Evolutionary conservation across 2,329 filamentous ascomycete species (phyloP).

Genomic region (Colletotrichum salicis): DNA sequence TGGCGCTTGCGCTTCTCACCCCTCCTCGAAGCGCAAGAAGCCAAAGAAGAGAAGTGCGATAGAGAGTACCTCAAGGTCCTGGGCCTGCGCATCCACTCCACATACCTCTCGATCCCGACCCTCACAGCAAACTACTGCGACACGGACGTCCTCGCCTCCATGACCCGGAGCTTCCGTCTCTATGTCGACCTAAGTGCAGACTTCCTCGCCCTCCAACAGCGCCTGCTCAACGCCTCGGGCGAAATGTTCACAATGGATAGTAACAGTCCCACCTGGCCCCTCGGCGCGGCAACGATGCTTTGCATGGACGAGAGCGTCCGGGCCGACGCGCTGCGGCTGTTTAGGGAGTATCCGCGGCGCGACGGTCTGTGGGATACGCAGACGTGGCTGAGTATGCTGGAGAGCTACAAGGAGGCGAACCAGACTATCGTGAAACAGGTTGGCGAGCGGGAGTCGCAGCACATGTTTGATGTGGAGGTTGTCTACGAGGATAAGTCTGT

Average conservation of each 20-base stretch:
- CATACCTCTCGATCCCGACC: conserved; percentile 42
- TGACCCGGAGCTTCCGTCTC: conserved; percentile 53
- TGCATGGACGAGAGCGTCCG: conserved; percentile 51
- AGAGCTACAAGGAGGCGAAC: neutral
- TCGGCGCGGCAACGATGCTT: conserved; percentile 53
- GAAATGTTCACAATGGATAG: conserved; percentile 29
- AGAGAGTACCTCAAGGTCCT: conserved; percentile 15
- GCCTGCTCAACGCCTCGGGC: neutral
- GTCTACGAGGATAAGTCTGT: conserved; percentile 29
- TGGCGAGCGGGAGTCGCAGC: conserved; percentile 3
- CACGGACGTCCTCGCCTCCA: conserved; percentile 45
- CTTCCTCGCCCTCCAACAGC: conserved; percentile 6
- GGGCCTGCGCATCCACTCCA: conserved; percentile 18
- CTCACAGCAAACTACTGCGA: conserved; percentile 43
- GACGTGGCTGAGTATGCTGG: conserved; percentile 49
- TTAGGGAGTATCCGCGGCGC: conserved; percentile 53
- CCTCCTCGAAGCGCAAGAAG: conserved; percentile 38
- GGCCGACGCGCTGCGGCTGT: conserved; percentile 52
- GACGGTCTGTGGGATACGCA: conserved; percentile 57
- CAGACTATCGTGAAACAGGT: neutral
- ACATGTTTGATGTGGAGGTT: conserved; percentile 19
- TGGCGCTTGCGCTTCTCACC: conserved; percentile 16
- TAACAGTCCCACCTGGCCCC: conserved; percentile 49
- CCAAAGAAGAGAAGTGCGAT: neutral
- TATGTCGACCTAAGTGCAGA: conserved; percentile 12